phyloP scores from a whole-genome alignment of 164 flowering plant species.

The Aristolochia californica region DNA sequence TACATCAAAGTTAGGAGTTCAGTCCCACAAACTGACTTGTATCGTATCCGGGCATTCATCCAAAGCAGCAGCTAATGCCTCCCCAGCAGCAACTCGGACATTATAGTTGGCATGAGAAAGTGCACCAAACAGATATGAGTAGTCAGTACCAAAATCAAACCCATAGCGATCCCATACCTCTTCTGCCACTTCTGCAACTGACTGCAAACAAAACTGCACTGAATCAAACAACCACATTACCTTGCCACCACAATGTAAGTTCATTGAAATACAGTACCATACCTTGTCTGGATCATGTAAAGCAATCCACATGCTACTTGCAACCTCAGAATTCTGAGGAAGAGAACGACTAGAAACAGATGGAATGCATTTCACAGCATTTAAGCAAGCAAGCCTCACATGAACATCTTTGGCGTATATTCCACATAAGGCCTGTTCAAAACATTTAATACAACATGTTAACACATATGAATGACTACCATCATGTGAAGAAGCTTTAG shows the following conservation, averaged over 20 bases:
- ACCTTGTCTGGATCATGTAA: slow-evolving; percentile 97
- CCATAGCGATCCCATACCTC: slow-evolving; percentile 96
- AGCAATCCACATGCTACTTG: slow-evolving; percentile 94
- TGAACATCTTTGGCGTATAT: slow-evolving; percentile 85
- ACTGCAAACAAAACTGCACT: slow-evolving; percentile 30
- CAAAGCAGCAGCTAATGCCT: slow-evolving; percentile 90
- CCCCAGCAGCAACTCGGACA: slow-evolving; percentile 84
- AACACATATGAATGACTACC: not conserved
- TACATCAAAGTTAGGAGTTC: not conserved
- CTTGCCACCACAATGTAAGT: not conserved
- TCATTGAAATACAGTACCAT: not conserved
- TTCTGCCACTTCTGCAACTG: slow-evolving; percentile 84
- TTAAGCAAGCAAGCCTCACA: slow-evolving; percentile 93
- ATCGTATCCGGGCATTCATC: slow-evolving; percentile 87
- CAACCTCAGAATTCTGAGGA: slow-evolving; percentile 67
- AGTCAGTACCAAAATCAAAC: slow-evolving; percentile 76
- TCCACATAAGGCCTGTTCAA: slow-evolving; percentile 69
- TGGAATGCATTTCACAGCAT: slow-evolving; percentile 91
- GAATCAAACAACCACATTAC: not conserved
- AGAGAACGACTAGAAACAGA: slow-evolving; percentile 65
- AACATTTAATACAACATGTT: slow-evolving; percentile 1
- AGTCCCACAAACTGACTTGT: slow-evolving; percentile 39
- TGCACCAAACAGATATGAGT: slow-evolving; percentile 64
- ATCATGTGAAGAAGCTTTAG: not conserved
- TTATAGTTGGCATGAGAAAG: slow-evolving; percentile 80